phyloP scores from a whole-genome alignment of 192 early-diverging fungal genomes.

The Entomortierella beljakovae region DNA sequence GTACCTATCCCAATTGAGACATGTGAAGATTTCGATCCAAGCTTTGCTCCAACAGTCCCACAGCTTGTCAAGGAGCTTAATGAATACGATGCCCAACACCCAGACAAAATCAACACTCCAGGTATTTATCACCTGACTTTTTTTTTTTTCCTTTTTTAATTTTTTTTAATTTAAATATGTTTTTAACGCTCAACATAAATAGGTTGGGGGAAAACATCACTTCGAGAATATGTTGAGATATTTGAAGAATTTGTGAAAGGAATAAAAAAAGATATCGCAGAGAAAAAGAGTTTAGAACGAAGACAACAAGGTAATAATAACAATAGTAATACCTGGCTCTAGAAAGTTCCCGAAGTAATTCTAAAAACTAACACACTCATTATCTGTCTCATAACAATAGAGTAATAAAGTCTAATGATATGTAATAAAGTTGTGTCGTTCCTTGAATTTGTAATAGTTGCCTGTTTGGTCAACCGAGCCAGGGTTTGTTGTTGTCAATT shows the following conservation, averaged over 20 bases:
- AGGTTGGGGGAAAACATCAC: constrained; percentile 69
- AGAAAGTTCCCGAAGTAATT: too few species aligned
- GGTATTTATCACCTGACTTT: too few species aligned
- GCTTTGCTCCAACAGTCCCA: constrained; percentile 77
- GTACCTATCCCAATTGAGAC: constrained; percentile 86
- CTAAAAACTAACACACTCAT: too few species aligned
- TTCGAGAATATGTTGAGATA: constrained; percentile 67
- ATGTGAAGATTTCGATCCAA: constrained; percentile 89
- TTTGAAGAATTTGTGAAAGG: constrained; percentile 77
- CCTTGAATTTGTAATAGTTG: too few species aligned
- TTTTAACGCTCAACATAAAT: too few species aligned
- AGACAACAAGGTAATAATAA: constrained; percentile 55
- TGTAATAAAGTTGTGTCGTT: too few species aligned
- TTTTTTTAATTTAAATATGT: too few species aligned
- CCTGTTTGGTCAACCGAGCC: too few species aligned
- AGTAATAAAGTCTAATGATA: too few species aligned
- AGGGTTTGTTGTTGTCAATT: neutral
- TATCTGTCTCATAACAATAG: neutral
- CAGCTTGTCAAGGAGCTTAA: constrained; percentile 77
- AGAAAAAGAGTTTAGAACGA: constrained; percentile 47
- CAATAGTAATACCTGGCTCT: neutral
- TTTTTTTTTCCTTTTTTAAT: too few species aligned
- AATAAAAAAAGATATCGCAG: constrained; percentile 50
- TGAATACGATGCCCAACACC: constrained; percentile 35
- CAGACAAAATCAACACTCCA: too few species aligned